Evolutionary conservation across 352 stramenopile genomes (phyloP).

Genomic region (Halophytophthora polymorphica): DNA sequence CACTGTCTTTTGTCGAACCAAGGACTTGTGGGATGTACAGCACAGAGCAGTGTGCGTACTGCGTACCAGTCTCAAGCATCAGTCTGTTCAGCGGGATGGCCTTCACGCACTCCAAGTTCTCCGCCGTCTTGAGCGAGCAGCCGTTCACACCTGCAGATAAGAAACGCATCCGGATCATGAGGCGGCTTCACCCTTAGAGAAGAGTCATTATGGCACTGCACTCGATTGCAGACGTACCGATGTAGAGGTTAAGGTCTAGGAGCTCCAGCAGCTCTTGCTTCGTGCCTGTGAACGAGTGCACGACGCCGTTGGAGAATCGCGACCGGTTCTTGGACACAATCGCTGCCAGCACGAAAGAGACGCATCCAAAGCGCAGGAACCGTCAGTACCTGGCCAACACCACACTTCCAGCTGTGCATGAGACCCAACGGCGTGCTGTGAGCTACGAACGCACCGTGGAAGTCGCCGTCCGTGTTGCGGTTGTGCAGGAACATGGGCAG

Average conservation of each 20-base stretch:
- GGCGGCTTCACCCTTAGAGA: background rate
- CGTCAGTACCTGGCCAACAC: background rate
- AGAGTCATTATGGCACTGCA: background rate
- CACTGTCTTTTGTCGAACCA: background rate
- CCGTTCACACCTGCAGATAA: slow-evolving; percentile 88
- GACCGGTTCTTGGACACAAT: slow-evolving; percentile 68
- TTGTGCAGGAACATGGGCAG: slow-evolving; percentile 98
- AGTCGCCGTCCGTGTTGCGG: slow-evolving; percentile 91
- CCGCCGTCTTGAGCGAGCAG: slow-evolving; percentile 93
- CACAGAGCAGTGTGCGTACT: slow-evolving; percentile 20
- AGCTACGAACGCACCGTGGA: slow-evolving; percentile 58
- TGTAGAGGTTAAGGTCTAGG: slow-evolving; percentile 92
- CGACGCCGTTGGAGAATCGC: slow-evolving; percentile 86
- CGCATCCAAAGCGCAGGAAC: background rate
- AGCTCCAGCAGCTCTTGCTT: slow-evolving; percentile 91
- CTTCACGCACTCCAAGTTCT: slow-evolving; percentile 92
- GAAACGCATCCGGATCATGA: background rate
- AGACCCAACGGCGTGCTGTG: background rate
- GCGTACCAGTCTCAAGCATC: slow-evolving; percentile 92
- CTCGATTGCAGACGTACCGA: slow-evolving; percentile 52
- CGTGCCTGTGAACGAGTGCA: slow-evolving; percentile 96
- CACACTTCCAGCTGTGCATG: background rate
- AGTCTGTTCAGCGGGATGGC: slow-evolving; percentile 90
- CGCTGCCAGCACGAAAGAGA: slow-evolving; percentile 27
- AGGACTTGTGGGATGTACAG: too few relatives aligned